Evolutionary conservation across 495 filamentous ascomycete genomes (phyloP), one percentile per base, ranked within the genome.

Genomic region (Cladorrhinum samala): DNA sequence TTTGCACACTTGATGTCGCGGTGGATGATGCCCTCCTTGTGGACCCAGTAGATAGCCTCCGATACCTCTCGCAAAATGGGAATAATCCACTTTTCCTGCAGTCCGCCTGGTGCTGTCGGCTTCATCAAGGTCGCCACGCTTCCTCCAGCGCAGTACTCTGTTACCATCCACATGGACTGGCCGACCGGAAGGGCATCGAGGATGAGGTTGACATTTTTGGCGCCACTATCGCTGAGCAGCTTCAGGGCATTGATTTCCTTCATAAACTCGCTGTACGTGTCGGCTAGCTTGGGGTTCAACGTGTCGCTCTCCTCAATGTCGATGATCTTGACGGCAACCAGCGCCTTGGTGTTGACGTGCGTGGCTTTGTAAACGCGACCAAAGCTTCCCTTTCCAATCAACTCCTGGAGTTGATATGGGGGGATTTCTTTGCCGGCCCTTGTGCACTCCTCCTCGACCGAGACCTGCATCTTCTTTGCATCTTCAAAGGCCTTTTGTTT

Each of bases 1-100:
- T 98, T 98, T 25, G 88, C 91, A 63, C 91, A 87, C 75, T 98
- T 98, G 61, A 98, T 84, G 73, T 98, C 93, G 59, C 93, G 82
- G 70, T 98, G 93, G 54, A 98, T 91, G 62, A 98, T 91, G 13
- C 88, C 90, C 43, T 89, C 87, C 52, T 90, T 83, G 64, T 98
- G 92, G 39, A 96, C 86, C 64, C 85, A 92, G 56, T 83, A 84
- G 30, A 96, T 76, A 6, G 87, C 92, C 56, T 89, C 79, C 18
- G 89, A 84, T 5, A 95, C 82, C 64, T 98, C 92, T 30, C 92
- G 81, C 27, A 95, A 77, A 54, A 97, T 92, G 9, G 89, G 83
- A 16, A 89, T 88, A 54, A 96, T 91, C 75, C 82, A 97, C 60
- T 85, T 88, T 63, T 97, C 94, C 52, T 89, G 87, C 9, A 97